Evolutionary conservation across 176 grass and related monocot genomes (phyloP).

Genomic region (Hyparrhenia diplandra): DNA sequence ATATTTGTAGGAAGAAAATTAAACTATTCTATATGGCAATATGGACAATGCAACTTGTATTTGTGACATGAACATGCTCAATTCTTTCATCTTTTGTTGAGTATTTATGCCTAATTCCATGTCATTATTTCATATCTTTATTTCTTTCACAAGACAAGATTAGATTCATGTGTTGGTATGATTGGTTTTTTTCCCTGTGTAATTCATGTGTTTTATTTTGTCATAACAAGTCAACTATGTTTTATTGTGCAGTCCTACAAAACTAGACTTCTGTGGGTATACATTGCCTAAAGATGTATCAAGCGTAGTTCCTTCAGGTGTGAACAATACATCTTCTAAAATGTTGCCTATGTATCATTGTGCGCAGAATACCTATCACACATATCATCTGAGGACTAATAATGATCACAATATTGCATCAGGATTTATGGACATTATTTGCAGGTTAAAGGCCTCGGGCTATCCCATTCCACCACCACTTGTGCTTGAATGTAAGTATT

Average conservation of each 20-base stretch:
- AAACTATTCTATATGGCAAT: neutral
- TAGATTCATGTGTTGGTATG: neutral
- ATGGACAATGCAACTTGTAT: neutral
- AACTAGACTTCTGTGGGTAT: neutral
- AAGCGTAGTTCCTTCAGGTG: conserved; percentile 3
- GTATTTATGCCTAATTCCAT: neutral
- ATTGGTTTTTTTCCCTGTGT: neutral
- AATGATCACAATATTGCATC: neutral
- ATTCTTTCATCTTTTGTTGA: neutral
- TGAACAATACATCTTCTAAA: neutral
- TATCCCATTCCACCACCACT: conserved; percentile 31
- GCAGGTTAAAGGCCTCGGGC: neutral
- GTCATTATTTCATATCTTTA: neutral
- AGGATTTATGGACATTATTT: neutral
- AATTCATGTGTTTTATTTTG: neutral
- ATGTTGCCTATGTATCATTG: neutral
- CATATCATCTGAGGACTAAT: neutral
- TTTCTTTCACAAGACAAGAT: neutral
- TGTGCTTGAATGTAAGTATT: conserved; percentile 18
- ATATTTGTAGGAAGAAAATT: neutral
- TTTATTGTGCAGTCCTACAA: neutral
- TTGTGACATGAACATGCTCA: neutral
- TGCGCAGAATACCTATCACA: neutral
- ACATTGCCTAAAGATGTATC: neutral
- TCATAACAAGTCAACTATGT: neutral